Base-by-base conservation (phyloP, 2,329 filamentous ascomycete species). In the Cordyceps cateniannulata region DNA sequence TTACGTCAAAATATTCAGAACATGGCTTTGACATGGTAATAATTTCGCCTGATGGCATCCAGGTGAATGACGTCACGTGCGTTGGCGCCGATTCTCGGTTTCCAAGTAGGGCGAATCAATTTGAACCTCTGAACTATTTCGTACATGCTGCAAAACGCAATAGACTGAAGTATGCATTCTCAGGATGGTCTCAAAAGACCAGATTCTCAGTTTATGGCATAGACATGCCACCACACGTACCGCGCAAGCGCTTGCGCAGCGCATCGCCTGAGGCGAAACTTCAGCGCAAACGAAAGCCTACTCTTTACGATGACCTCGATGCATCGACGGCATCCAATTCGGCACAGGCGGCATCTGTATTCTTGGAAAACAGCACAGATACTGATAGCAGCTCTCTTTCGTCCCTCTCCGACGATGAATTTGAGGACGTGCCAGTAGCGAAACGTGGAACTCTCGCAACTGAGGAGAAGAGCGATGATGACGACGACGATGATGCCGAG, bases 151-250 rank as follows among this genome's bases (percentile, higher is more conserved):
- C 25, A n/a, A 50, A 25, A 38, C 45, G 25, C 38, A 25, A n/a
- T 6, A n/a, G 10, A 16, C 20, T 5, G n/a, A 16, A 16, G 7
- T 2, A 35, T 35, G 3, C 18, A 18, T 44, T 29, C 10, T 20
- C 22, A 60, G n/a, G n/a, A 60, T 60, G 58, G 42, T 40, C 20
- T 40, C 24, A n/a, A 24, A 20, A 22, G 8, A 12, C 5, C 12
- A n/a, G 3, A 22, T 16, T 16, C 4, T 32, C 6, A 6, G n/a
- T 12, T 48, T 24, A 29, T 29, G 50, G 22, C 27, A 32, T 54
- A 58, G 72, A 53, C 45, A 91, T 91, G 88, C 86, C 88, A 68
- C 87, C 88, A 25, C 76, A 83, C 65, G 79, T 90, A 18, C 80
- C 86, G 53, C 85, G 86, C 66, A 92, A 91, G 75, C 82, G 86